These are phyloP conservation scores for Diatrype stigma DNA, from an alignment of 2,329 filamentous ascomycete genomes.

Conservation along the genomic window DNA sequence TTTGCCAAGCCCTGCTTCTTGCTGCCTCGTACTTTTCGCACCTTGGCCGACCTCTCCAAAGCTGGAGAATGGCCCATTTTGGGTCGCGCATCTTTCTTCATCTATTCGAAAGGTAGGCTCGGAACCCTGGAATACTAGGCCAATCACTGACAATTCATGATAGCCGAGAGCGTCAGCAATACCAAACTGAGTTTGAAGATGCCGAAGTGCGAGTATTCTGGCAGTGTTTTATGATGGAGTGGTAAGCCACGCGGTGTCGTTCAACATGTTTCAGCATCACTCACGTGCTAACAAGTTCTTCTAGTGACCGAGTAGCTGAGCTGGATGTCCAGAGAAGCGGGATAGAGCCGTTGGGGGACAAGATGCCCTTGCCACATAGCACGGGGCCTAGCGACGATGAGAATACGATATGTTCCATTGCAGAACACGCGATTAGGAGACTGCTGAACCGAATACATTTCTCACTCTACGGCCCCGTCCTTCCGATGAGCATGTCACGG, in stretches of 20 bases:
- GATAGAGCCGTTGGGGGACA: slow-evolving; percentile 33
- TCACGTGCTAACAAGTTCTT: slow-evolving; percentile 7
- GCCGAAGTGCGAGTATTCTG: slow-evolving; percentile 59
- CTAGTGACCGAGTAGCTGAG: slow-evolving; percentile 66
- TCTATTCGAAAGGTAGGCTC: slow-evolving; percentile 25
- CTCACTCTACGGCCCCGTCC: slow-evolving; percentile 32
- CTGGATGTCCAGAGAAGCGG: slow-evolving; percentile 39
- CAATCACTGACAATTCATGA: slow-evolving; percentile 5
- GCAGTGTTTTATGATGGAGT: slow-evolving; percentile 70
- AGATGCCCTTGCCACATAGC: slow-evolving; percentile 31
- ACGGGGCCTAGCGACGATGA: slow-evolving; percentile 28
- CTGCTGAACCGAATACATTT: slow-evolving; percentile 39
- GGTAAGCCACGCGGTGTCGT: slow-evolving; percentile 36
- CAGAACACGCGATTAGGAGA: slow-evolving; percentile 37
- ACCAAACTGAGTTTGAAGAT: slow-evolving; percentile 32
- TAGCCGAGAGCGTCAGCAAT: slow-evolving; percentile 15
- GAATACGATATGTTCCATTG: slow-evolving; percentile 35
- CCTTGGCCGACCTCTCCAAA: slow-evolving; percentile 33
- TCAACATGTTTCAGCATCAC: background rate
- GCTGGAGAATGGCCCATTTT: slow-evolving; percentile 30
- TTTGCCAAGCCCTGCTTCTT: slow-evolving; percentile 32
- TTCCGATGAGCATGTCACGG: slow-evolving; percentile 14
- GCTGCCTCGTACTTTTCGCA: slow-evolving; percentile 34
- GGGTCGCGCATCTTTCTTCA: slow-evolving; percentile 28
- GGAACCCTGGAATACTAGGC: background rate